phyloP scores from a whole-genome alignment of 345 rosid genomes.

The Capsella bursapastoris region DNA sequence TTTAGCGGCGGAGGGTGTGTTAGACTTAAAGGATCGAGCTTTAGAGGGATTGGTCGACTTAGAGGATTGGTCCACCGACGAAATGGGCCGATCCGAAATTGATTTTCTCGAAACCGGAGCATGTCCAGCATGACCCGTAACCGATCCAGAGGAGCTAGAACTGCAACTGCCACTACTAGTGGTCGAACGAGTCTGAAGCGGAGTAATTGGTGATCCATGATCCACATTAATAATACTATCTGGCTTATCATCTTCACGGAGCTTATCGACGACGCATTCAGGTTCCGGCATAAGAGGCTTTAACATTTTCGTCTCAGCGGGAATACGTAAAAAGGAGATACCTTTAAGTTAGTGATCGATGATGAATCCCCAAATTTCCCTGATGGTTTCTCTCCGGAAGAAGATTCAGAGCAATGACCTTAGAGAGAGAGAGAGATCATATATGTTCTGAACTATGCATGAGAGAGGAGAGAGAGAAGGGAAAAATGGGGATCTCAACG shows the following conservation, averaged over 20 bases:
- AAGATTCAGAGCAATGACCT: background rate
- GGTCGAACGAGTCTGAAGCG: slow-evolving; percentile 62
- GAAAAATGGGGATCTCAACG: slow-evolving; percentile 59
- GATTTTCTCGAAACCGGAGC: slow-evolving; percentile 42
- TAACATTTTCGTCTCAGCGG: slow-evolving; percentile 11
- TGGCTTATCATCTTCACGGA: slow-evolving; percentile 65
- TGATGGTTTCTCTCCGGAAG: slow-evolving; percentile 22
- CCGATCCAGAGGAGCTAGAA: slow-evolving; percentile 88
- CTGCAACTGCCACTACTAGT: slow-evolving; percentile 60
- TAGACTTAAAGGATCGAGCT: slow-evolving; percentile 3
- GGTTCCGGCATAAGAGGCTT: slow-evolving; percentile 4
- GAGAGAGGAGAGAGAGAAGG: slow-evolving; percentile 29
- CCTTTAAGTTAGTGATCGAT: background rate
- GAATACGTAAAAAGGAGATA: background rate
- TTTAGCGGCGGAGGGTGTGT: slow-evolving; percentile 29
- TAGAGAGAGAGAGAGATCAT: slow-evolving; percentile 4
- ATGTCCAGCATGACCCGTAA: slow-evolving; percentile 52
- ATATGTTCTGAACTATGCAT: slow-evolving; percentile 19
- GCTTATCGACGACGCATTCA: slow-evolving; percentile 28
- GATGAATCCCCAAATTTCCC: background rate
- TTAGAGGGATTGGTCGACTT: background rate
- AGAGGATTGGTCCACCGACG: background rate
- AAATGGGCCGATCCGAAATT: slow-evolving; percentile 37
- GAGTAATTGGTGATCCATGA: slow-evolving; percentile 92
- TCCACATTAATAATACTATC: slow-evolving; percentile 77